Percentiles rank a stretch among this genome's conserved stretches.
These are phyloP conservation scores for Elaeis guineensis DNA, from an alignment of 176 grass and related monocot genomes.

Conservation along the genomic window DNA sequence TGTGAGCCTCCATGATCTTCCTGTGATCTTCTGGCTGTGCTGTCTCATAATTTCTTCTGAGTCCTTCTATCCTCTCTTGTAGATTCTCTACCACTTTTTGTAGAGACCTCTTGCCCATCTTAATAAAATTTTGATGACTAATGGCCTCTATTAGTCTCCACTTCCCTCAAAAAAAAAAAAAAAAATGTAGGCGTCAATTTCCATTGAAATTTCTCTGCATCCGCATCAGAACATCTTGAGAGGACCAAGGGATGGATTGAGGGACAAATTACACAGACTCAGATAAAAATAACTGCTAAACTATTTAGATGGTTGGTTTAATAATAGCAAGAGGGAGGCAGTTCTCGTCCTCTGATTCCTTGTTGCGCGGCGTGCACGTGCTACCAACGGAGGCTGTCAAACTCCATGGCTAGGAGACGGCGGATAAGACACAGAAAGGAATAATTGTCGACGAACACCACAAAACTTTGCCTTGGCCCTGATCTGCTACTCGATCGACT, in stretches of 20 bases:
- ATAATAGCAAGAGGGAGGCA: neutral
- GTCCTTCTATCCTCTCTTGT: too few relatives aligned
- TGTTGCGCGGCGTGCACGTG: slow-evolving; percentile 28
- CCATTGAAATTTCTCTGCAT: neutral
- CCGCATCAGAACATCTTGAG: neutral
- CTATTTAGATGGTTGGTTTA: neutral
- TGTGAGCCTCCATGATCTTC: too few relatives aligned
- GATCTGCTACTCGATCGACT: neutral
- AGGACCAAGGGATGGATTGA: slow-evolving; percentile 15
- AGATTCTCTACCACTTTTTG: too few relatives aligned
- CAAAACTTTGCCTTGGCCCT: neutral
- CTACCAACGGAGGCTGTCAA: slow-evolving; percentile 16
- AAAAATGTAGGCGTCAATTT: neutral
- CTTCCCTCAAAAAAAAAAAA: too few relatives aligned
- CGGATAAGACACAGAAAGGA: slow-evolving; percentile 43
- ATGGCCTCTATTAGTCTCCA: too few relatives aligned
- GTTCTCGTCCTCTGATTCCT: slow-evolving; percentile 2
- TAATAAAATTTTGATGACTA: too few relatives aligned
- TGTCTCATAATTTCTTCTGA: too few relatives aligned
- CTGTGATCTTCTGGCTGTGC: too few relatives aligned
- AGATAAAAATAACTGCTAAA: neutral
- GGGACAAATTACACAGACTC: slow-evolving; percentile 25
- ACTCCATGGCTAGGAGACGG: slow-evolving; percentile 39
- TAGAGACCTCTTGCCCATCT: too few relatives aligned
- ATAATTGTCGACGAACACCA: slow-evolving; percentile 39